Evolutionary conservation across 306 rosid species (phyloP).

Genomic region (Cucurbita ficifolia): DNA sequence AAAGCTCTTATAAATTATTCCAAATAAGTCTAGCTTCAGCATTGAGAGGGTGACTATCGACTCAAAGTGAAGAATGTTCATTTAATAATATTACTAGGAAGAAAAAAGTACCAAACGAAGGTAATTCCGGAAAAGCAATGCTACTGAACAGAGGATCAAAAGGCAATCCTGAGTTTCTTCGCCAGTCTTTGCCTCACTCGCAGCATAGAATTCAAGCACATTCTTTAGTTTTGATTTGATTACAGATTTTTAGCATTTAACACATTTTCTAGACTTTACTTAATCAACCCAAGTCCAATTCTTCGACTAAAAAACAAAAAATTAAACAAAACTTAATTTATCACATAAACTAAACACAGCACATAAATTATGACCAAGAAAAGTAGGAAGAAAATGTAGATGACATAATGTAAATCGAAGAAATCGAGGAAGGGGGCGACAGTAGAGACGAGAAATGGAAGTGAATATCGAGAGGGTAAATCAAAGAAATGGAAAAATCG

Average conservation of each 20-base stretch:
- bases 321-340: not conserved
- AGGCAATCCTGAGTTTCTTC: not conserved
- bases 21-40: not conserved
- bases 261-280: not conserved
- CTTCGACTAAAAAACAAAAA: not conserved
- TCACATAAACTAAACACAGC: not conserved
- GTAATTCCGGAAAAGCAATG: not conserved
- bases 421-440: not conserved
- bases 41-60: not conserved
- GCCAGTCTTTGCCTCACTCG: not conserved
- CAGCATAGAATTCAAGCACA: not conserved
- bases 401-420: not conserved
- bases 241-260: not conserved
- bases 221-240: not conserved
- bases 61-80: not conserved
- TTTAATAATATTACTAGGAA: not conserved
- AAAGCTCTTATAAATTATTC: not conserved
- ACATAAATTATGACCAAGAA: not conserved
- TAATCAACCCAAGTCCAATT: not conserved
- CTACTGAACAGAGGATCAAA: not conserved
- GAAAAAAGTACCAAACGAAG: not conserved
- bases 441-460: not conserved
- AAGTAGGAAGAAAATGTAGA: not conserved
- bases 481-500: not conserved
- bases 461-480: not conserved